phyloP scores from a whole-genome alignment of 768 basidiomycete genomes.

The Tephrocybe sp. region DNA sequence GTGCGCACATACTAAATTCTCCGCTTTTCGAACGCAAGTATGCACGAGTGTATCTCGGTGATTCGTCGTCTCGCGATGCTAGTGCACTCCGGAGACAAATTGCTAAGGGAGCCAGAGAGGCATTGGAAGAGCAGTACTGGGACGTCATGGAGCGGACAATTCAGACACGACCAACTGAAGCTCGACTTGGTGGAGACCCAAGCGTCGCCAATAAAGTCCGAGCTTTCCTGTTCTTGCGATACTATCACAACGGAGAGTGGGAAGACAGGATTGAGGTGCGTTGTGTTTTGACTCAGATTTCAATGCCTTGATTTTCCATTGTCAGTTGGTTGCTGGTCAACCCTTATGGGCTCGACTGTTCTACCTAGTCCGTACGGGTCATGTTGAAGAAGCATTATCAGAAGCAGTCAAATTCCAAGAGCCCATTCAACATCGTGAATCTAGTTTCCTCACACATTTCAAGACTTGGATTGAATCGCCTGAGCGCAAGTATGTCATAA shows the following conservation, averaged over 20 bases:
- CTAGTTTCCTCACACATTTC: constrained; percentile 80
- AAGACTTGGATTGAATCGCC: constrained; percentile 79
- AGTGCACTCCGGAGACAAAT: constrained; percentile 67
- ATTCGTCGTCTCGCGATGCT: constrained; percentile 63
- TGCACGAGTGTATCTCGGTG: constrained; percentile 74
- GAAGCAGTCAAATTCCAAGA: constrained; percentile 70
- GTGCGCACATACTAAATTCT: constrained; percentile 80
- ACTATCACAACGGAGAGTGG: constrained; percentile 83
- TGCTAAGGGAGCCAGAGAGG: constrained; percentile 72
- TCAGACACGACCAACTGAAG: constrained; percentile 78
- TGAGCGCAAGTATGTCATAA: constrained; percentile 60
- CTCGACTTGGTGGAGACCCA: constrained; percentile 87
- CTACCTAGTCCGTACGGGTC: constrained; percentile 86
- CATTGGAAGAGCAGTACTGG: constrained; percentile 89
- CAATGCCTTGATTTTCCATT: neutral
- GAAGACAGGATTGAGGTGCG: constrained; percentile 83
- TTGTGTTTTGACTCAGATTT: neutral
- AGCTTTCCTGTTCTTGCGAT: constrained; percentile 79
- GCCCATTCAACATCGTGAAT: constrained; percentile 74
- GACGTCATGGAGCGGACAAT: constrained; percentile 80
- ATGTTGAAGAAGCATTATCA: constrained; percentile 74
- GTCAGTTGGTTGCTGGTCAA: constrained; percentile 77
- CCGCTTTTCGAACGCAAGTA: constrained; percentile 80
- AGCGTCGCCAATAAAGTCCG: constrained; percentile 86
- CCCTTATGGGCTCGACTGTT: constrained; percentile 95